These are phyloP conservation scores for Citrus cavaleriei DNA, from an alignment of 345 rosid species.

Conservation along the genomic window DNA sequence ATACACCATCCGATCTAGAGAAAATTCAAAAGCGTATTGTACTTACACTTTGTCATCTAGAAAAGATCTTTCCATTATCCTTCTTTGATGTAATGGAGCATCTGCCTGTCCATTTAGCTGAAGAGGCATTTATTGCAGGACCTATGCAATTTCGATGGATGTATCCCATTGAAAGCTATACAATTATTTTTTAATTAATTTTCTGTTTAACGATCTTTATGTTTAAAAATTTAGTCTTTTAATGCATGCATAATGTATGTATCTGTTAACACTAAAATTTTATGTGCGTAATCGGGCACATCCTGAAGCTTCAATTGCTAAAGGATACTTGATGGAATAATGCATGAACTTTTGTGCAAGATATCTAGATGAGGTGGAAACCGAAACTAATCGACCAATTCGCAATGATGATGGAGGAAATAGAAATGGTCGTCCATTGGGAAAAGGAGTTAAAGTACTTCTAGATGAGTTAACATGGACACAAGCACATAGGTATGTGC, in stretches of 20 bases:
- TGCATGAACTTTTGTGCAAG: neutral
- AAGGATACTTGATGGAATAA: neutral
- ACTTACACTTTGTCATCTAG: too few species aligned
- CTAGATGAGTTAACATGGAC: neutral
- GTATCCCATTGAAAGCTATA: neutral
- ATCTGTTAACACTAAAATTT: neutral
- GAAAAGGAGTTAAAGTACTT: neutral
- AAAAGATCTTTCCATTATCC: neutral
- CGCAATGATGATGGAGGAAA: neutral
- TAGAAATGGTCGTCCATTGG: neutral
- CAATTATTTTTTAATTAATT: too few species aligned
- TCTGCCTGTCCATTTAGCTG: neutral
- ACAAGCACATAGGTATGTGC: neutral
- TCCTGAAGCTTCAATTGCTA: neutral
- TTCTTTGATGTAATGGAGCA: neutral
- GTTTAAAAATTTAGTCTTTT: too few species aligned
- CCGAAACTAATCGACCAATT: neutral
- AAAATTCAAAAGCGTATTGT: neutral
- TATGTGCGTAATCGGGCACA: neutral
- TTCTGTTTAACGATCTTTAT: too few species aligned
- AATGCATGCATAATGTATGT: neutral
- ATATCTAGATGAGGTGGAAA: neutral
- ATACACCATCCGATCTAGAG: neutral
- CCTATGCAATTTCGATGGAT: neutral
- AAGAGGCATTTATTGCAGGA: neutral